These are phyloP conservation scores for Mycosarcoma maydis DNA, from an alignment of 1,284 basidiomycete species.

Conservation along the genomic window DNA sequence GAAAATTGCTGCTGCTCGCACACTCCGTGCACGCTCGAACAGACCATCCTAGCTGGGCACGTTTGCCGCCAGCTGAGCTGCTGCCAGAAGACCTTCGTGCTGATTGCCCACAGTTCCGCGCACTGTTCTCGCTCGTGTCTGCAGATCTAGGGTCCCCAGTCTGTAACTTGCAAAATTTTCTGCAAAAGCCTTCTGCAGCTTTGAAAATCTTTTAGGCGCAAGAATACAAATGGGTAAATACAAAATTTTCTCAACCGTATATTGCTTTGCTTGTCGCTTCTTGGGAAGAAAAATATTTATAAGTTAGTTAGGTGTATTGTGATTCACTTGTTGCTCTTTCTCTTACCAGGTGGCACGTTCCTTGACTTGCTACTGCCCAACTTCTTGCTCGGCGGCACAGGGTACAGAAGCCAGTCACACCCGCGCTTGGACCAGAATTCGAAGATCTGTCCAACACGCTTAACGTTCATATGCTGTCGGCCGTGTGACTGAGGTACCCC, in stretches of 20 bases:
- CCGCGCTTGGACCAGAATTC: slow-evolving; percentile 25
- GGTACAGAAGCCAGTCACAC: too few species aligned
- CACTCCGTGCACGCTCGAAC: slow-evolving; percentile 7
- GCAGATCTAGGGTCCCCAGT: slow-evolving; percentile 7
- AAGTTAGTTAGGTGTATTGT: too few species aligned
- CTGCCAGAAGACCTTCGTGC: too few species aligned
- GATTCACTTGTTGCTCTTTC: slow-evolving; percentile 1
- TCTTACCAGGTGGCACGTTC: slow-evolving; percentile 21
- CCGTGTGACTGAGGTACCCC: slow-evolving; percentile 17
- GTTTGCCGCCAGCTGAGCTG: too few species aligned
- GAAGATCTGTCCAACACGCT: slow-evolving; percentile 13
- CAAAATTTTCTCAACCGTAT: too few species aligned
- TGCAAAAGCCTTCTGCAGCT: slow-evolving; percentile 2
- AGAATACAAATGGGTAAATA: slow-evolving; percentile 2
- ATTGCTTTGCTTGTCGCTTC: too few species aligned
- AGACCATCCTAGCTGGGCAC: slow-evolving; percentile 16
- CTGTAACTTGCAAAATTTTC: background rate
- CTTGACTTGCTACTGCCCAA: background rate
- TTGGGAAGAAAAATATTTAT: too few species aligned
- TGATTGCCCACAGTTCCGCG: too few species aligned
- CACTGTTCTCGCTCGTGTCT: background rate
- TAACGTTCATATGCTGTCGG: too few species aligned
- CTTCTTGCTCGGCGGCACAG: too few species aligned
- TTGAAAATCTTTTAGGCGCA: slow-evolving; percentile 15
- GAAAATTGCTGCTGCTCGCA: slow-evolving; percentile 6